Evolutionary conservation across 1,284 basidiomycete genomes (phyloP), one percentile per base, ranked within the genome.

Genomic region (Apiotrichum mycotoxinovorans): DNA sequence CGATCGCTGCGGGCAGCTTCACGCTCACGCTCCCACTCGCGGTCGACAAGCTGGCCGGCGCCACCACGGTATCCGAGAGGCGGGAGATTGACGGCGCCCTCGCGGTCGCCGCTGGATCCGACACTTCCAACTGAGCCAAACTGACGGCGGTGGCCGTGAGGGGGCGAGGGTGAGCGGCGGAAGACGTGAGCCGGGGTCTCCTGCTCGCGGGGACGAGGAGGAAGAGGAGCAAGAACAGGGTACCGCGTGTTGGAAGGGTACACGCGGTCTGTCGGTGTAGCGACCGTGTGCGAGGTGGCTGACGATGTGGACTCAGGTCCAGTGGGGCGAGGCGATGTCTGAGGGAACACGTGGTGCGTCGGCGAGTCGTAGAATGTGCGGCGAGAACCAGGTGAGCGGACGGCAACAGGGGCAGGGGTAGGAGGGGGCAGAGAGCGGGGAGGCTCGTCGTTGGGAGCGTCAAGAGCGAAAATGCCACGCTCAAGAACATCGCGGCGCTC

Each of bases 401-500:
- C 35, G 4, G 52, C 38, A 10, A 45, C 40, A 34, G 35, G 26
- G 22, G 25, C 35, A 20, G 30, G 46, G 22, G 30, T 23, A 26
- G 34, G 41, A 18, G 18, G 38, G 9, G 37, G 27, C 34, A 44
- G 30, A 33, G 25, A 20, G 41, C n/a, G 25, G 27, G 12, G 43
- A 18, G 35, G 18, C 18, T 41, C 34, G 34, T 30, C 30, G 34
- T 33, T 34, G 15, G 44, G 10, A 12, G 25, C 34, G 15, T 54
- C 51, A 49, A 56, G 51, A 52, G 54, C 54, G 52, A 59, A 70
- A 26, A 69, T 57, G 23, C 67, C 69, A 7, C 61, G 53, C 46
- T 66, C 60, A 20, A 68, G 55, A 15, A 67, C 54, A 33, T 67
- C 62, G 27, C 59, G 60, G 23, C 66, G 60, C 34, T 73, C 72